A percentile compares a stretch with the other conserved stretches of the same genome.
These are phyloP conservation scores for Ogataea henricii DNA, from an alignment of 805 yeast species.

Conservation along the genomic window DNA sequence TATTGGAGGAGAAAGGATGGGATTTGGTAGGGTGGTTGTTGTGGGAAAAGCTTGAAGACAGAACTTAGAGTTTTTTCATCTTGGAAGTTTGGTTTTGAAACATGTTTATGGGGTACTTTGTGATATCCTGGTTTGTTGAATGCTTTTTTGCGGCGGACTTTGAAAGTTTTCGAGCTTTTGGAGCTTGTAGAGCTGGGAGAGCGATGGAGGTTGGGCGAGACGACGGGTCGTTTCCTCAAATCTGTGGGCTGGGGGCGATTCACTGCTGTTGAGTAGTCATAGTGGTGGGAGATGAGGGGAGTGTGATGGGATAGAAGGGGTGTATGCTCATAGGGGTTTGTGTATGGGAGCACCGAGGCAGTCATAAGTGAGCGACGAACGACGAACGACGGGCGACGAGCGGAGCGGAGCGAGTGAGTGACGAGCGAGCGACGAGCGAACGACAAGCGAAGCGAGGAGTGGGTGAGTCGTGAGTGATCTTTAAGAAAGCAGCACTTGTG, in stretches of 20 bases:
- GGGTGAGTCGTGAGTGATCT: no score
- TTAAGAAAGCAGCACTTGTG: no score
- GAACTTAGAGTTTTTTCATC: slow-evolving; percentile 17
- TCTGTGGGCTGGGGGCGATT: not conserved
- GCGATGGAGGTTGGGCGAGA: no score
- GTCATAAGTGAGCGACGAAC: slow-evolving; percentile 1
- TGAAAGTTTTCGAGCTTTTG: slow-evolving; percentile 5
- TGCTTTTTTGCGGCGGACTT: slow-evolving; percentile 15
- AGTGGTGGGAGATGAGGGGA: not conserved
- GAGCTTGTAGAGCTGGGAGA: slow-evolving; percentile 5
- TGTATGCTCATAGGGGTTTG: not conserved
- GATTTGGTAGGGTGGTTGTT: slow-evolving; percentile 15
- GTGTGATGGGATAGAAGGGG: not conserved
- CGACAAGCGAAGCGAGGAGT: no score
- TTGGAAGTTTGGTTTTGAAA: slow-evolving; percentile 7
- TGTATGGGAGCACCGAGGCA: slow-evolving; percentile 6
- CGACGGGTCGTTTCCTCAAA: not conserved
- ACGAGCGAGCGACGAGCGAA: no score
- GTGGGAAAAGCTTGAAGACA: slow-evolving; percentile 18
- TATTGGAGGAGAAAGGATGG: slow-evolving; percentile 26
- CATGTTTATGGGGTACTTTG: slow-evolving; percentile 8
- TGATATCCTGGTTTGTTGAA: slow-evolving; percentile 17
- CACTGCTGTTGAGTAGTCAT: not conserved
- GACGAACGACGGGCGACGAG: no score
- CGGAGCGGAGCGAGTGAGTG: no score